phyloP scores from a whole-genome alignment of 345 rosid genomes.

The Jatropha curcas region DNA sequence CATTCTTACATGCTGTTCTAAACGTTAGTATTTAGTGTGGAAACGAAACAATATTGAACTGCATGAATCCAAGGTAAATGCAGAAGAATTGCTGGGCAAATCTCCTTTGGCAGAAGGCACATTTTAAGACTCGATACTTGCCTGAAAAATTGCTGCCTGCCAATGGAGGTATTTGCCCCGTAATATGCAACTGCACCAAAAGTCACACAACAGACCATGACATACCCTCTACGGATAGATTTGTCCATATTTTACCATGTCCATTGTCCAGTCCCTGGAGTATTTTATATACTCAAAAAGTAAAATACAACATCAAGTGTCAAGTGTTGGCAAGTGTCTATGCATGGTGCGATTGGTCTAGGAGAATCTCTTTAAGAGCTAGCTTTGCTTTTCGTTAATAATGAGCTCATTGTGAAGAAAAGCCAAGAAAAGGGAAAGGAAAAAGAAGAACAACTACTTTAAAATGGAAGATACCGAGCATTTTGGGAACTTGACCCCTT shows the following conservation, averaged over 20 bases:
- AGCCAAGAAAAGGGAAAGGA: neutral
- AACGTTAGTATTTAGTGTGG: no score
- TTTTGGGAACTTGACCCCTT: neutral
- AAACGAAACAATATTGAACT: no score
- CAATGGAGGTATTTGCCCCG: constrained; percentile 11
- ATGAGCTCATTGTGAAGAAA: neutral
- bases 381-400: neutral
- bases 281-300: no score
- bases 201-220: neutral
- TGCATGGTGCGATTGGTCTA: neutral
- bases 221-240: no score
- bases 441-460: no score
- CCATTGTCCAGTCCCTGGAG: no score
- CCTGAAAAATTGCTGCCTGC: constrained; percentile 4
- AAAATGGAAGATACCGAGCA: neutral
- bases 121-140: neutral
- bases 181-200: neutral
- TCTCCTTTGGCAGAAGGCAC: constrained; percentile 52
- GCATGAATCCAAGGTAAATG: no score
- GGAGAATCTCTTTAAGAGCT: neutral
- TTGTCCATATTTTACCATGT: no score
- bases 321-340: no score
- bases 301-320: no score
- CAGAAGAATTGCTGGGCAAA: constrained; percentile 42
- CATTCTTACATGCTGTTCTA: no score